Evolutionary conservation across 176 grass and related monocot species (phyloP).

Genomic region (Oryza nivara): DNA sequence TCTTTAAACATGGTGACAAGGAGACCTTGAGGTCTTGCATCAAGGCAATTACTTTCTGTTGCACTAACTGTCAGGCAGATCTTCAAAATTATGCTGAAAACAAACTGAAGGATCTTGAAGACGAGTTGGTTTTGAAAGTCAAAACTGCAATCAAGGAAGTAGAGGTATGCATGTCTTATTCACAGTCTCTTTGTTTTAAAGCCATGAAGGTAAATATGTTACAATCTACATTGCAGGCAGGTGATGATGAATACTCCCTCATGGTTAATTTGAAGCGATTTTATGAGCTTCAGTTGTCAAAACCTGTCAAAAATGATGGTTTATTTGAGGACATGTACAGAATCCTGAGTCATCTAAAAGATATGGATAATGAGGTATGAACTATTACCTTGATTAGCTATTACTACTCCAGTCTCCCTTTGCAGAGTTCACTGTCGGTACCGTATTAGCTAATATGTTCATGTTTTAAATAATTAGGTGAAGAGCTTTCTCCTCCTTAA

Average conservation of each 20-base stretch:
- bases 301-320: constrained; percentile 64
- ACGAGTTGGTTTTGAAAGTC: constrained; percentile 81
- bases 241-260: constrained; percentile 99
- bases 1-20: constrained; percentile 99
- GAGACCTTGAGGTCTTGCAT: constrained; percentile 90
- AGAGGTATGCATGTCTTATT: constrained; percentile 68
- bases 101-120: constrained; percentile 91
- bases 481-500: constrained; percentile 96
- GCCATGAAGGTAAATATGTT: constrained; percentile 36
- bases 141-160: constrained; percentile 94
- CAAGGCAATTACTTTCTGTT: constrained; percentile 85
- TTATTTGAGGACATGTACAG: constrained; percentile 85
- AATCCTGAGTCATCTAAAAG: constrained; percentile 78
- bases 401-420: constrained; percentile 21
- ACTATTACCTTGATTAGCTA: constrained; percentile 40
- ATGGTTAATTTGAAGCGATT: constrained; percentile 96
- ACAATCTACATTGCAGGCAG: constrained; percentile 59
- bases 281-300: constrained; percentile 92
- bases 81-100: constrained; percentile 82
- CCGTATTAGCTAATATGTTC: constrained; percentile 25
- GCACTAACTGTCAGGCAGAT: constrained; percentile 78
- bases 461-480: constrained; percentile 56
- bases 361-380: constrained; percentile 92
- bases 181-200: constrained; percentile 2
- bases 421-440: constrained; percentile 1